Evolutionary conservation across 2,329 filamentous ascomycete species (phyloP).

Genomic region (Penicillium janthinellum): DNA sequence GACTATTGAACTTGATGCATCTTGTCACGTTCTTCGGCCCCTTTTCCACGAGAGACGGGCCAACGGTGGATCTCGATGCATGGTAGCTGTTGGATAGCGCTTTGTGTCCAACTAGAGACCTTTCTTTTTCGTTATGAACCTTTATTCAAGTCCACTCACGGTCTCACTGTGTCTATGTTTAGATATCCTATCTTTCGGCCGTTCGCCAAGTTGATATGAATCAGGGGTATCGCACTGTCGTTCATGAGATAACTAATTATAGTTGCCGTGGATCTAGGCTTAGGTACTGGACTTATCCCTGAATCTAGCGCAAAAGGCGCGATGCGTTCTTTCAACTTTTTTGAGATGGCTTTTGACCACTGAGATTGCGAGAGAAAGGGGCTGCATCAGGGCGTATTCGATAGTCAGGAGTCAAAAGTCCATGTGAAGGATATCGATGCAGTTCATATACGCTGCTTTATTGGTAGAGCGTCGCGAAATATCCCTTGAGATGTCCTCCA

Average conservation of each 20-base stretch:
- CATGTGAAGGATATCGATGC: not conserved
- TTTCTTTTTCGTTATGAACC: not conserved
- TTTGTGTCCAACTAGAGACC: not conserved
- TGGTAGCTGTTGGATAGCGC: not conserved
- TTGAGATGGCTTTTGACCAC: not conserved
- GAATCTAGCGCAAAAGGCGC: not conserved
- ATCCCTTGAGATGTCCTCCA: not conserved
- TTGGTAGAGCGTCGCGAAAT: too few relatives aligned
- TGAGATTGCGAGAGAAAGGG: not conserved
- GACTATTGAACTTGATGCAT: conserved; percentile 5
- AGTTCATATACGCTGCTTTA: not conserved
- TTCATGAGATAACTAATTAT: not conserved
- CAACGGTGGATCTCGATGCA: conserved; percentile 12
- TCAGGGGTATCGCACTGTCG: conserved; percentile 1
- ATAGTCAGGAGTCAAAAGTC: not conserved
- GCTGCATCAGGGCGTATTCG: too few relatives aligned
- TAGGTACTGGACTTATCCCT: not conserved
- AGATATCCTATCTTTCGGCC: conserved; percentile 2
- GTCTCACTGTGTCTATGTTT: conserved; percentile 7
- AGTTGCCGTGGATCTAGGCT: not conserved
- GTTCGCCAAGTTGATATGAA: too few relatives aligned
- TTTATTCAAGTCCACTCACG: not conserved
- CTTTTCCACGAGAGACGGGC: conserved; percentile 3
- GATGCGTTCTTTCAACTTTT: not conserved
- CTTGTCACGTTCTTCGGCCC: conserved; percentile 10